A percentile compares a stretch with the other conserved stretches of the same genome.
phyloP scores from a whole-genome alignment of 495 filamentous ascomycete species.

The Penicillium waksmanii region DNA sequence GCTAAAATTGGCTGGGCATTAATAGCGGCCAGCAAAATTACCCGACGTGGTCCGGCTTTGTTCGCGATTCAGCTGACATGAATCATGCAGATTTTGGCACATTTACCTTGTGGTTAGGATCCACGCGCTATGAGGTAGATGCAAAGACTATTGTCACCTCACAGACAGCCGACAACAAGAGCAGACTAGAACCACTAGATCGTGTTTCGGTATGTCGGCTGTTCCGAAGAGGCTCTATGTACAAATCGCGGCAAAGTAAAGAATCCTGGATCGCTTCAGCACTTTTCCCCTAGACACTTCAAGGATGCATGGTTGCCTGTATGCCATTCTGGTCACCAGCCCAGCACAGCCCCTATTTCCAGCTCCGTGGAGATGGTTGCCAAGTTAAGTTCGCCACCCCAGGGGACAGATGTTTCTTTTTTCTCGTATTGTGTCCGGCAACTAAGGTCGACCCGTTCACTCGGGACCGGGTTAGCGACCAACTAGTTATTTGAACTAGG shows the following conservation, averaged over 20 bases:
- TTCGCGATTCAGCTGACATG: background rate
- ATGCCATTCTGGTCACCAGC: background rate
- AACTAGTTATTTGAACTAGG: background rate
- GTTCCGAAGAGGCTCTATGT: background rate
- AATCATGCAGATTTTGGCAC: background rate
- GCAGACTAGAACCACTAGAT: background rate
- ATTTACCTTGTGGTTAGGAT: background rate
- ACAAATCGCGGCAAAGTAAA: background rate
- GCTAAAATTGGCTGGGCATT: background rate
- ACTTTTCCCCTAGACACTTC: background rate
- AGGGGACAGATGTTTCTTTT: background rate
- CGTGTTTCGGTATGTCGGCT: background rate
- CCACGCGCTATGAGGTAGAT: background rate
- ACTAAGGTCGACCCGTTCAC: background rate
- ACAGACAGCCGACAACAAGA: background rate
- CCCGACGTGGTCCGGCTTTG: background rate
- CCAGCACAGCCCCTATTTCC: slow-evolving; percentile 1
- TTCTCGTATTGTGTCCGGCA: slow-evolving; percentile 1
- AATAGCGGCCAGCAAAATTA: background rate
- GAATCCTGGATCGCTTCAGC: background rate
- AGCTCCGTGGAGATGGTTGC: background rate
- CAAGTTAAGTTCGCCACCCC: background rate
- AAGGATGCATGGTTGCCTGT: slow-evolving; percentile 1
- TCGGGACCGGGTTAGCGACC: background rate
- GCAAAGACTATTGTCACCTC: background rate